These are phyloP conservation scores for Lenwebbia sp. DNA, from an alignment of 345 rosid genomes.

Conservation along the genomic window DNA sequence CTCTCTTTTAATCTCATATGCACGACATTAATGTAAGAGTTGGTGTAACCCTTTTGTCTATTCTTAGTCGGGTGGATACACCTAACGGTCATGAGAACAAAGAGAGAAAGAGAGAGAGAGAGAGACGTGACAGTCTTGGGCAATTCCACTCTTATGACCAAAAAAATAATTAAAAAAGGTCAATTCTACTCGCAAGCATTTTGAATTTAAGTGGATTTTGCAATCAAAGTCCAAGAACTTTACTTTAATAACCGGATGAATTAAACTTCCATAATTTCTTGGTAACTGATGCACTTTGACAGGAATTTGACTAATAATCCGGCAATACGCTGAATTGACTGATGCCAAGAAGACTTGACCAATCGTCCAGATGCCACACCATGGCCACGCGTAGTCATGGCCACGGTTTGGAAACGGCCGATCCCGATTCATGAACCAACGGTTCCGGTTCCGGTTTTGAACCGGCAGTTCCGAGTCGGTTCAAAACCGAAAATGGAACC, in stretches of 20 bases:
- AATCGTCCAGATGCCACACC: not conserved
- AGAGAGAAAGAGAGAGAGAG: not conserved
- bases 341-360: not conserved
- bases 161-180: not conserved
- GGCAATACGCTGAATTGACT: not conserved
- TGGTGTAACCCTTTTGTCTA: not conserved
- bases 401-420: too few species aligned
- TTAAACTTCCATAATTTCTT: not conserved
- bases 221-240: not conserved
- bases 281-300: not conserved
- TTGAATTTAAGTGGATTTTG: not conserved
- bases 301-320: not conserved
- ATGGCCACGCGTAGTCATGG: not conserved
- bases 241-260: not conserved
- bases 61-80: not conserved
- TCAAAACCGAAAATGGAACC: too few species aligned
- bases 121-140: not conserved
- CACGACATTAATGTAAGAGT: not conserved
- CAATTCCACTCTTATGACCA: too few species aligned
- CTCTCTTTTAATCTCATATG: not conserved
- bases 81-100: not conserved
- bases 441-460: too few species aligned
- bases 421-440: too few species aligned
- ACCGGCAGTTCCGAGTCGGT: too few species aligned
- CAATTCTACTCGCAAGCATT: not conserved